These are phyloP conservation scores for Malbranchea cinnamomea DNA, from an alignment of 2,329 filamentous ascomycete genomes.

Conservation along the genomic window DNA sequence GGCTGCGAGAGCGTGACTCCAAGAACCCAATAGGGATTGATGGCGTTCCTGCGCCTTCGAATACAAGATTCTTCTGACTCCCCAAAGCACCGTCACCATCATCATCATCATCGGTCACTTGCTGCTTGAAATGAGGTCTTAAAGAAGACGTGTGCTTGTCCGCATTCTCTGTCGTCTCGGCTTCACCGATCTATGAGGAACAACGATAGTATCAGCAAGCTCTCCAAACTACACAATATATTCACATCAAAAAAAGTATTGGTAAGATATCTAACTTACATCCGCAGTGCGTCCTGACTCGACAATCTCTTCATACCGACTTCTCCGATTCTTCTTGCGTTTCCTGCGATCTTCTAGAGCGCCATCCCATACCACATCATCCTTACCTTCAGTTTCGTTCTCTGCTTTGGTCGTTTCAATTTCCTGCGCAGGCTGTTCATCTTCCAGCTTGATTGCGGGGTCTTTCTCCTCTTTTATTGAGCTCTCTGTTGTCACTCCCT, in stretches of 20 bases:
- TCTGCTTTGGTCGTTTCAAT: constrained; percentile 24
- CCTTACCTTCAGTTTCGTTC: constrained; percentile 23
- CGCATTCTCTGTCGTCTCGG: too few relatives aligned
- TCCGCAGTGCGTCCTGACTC: constrained; percentile 20
- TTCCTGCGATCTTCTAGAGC: constrained; percentile 8
- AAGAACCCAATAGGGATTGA: constrained; percentile 19
- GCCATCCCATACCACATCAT: constrained; percentile 14
- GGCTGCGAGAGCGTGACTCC: constrained; percentile 15
- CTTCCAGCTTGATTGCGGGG: too few relatives aligned
- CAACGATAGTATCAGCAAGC: too few relatives aligned
- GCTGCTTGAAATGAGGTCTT: constrained; percentile 8
- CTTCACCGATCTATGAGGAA: too few relatives aligned
- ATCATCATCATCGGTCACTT: constrained; percentile 3
- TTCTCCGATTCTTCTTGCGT: constrained; percentile 19
- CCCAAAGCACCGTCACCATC: constrained; percentile 17
- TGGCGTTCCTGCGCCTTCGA: constrained; percentile 45
- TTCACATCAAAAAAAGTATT: constrained; percentile 12
- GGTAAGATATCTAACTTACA: too few relatives aligned
- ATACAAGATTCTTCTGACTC: constrained; percentile 46
- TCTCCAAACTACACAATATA: too few relatives aligned
- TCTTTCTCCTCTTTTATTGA: too few relatives aligned
- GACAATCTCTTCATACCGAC: constrained; percentile 23
- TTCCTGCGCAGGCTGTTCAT: constrained; percentile 34
- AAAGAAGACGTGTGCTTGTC: constrained; percentile 15
- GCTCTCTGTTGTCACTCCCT: constrained; percentile 33